Conservation (phyloP, 306 rosid genomes). For the Castanopsis chinensis region DNA sequence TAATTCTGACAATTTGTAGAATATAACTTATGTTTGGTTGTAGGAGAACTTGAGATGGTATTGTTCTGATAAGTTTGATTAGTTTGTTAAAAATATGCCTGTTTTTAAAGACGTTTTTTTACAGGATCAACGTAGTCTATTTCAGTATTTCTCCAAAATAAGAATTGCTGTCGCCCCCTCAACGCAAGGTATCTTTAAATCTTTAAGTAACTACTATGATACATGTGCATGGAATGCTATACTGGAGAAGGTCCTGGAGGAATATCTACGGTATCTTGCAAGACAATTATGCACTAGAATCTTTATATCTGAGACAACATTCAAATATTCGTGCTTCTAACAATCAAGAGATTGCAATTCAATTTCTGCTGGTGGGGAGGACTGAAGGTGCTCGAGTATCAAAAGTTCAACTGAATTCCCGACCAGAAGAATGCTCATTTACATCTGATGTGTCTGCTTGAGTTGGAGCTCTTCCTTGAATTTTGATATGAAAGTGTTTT, state of each 20-base stretch:
- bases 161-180: too few relatives aligned
- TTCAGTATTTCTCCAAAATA: neutral
- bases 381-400: slow-evolving; percentile 13
- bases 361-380: slow-evolving; percentile 18
- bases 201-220: neutral
- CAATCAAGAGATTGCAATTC: slow-evolving; percentile 6
- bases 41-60: neutral
- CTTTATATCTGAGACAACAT: neutral
- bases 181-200: too few relatives aligned
- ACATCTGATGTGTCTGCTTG: neutral
- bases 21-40: neutral
- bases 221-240: neutral
- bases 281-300: neutral
- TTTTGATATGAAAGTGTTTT: neutral
- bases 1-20: slow-evolving; percentile 1
- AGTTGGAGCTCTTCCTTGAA: slow-evolving; percentile 24
- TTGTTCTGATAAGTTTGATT: too few relatives aligned
- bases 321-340: neutral
- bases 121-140: too few relatives aligned
- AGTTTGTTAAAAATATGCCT: too few relatives aligned
- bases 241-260: neutral
- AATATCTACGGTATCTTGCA: too few relatives aligned
- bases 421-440: slow-evolving; percentile 13
- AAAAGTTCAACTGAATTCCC: slow-evolving; percentile 19
- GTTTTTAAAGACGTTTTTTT: too few relatives aligned